Percentiles rank a stretch among this genome's conserved stretches.
Conservation (phyloP, 2,329 filamentous ascomycete genomes). For the Apiospora sp. region DNA sequence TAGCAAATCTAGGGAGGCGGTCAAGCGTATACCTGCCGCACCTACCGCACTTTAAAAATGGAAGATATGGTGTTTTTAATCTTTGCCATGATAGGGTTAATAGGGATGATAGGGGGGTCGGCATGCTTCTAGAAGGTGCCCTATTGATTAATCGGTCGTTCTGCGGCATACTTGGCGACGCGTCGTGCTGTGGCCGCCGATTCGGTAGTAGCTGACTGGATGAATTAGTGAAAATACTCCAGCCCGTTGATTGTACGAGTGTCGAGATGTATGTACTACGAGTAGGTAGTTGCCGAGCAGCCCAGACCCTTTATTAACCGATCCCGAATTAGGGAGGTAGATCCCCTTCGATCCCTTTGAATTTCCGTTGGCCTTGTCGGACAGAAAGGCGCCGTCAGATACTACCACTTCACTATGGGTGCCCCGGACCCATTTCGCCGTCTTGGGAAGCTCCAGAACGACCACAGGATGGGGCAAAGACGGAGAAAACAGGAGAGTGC, state of each 20-base stretch:
- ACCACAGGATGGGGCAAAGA: not conserved
- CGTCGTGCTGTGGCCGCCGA: not conserved
- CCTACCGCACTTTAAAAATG: not conserved
- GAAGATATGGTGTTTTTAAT: not conserved
- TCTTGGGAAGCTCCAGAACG: not conserved
- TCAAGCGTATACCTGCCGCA: not conserved
- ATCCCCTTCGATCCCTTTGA: not conserved
- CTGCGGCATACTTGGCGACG: not conserved
- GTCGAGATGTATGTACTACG: no score
- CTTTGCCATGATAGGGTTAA: not conserved
- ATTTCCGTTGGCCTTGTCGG: slow-evolving; percentile 3
- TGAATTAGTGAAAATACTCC: not conserved
- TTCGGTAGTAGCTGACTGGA: not conserved
- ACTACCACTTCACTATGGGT: slow-evolving; percentile 3
- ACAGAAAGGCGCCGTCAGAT: slow-evolving; percentile 16
- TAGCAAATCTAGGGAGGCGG: not conserved
- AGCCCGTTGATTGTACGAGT: not conserved
- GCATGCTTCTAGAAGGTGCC: slow-evolving; percentile 5
- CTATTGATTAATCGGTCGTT: slow-evolving; percentile 4
- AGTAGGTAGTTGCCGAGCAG: slow-evolving; percentile 1
- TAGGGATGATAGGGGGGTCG: not conserved
- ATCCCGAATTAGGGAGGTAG: slow-evolving; percentile 16
- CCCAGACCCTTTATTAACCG: slow-evolving; percentile 9
- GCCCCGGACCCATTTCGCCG: not conserved
- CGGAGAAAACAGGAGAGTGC: not conserved